Evolutionary conservation across 1,284 basidiomycete genomes (phyloP), one percentile per base, ranked within the genome.

Genomic region (Pholiota adiposa): DNA sequence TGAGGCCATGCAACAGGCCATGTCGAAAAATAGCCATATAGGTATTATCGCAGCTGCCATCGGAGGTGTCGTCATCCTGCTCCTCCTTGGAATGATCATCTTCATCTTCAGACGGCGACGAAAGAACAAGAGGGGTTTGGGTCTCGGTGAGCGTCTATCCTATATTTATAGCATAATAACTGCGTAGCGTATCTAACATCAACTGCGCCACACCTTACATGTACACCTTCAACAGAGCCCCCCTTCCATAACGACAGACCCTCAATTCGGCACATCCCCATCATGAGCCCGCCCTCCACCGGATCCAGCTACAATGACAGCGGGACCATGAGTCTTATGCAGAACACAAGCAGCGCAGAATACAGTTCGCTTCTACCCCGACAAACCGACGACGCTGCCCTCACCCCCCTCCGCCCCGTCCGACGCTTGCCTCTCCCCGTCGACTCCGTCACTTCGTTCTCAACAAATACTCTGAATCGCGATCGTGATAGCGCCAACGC

Each of bases 21-120:
- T 29, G 23, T 44, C 58, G 9, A 51, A 54, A n/a, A 59, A 53
- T 27, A 50, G 18, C 14, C 49, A 49, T 34, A 25, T 46, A 5
- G 58, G 44, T 5, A 34, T 50, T 16, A 43, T 64, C 23, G 50
- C 56, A 11, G 64, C 38, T 4, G 52, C 27, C 8, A 3, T 62
- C 14, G 57, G 53, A 2, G 56, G 60, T n/a, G 21, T 44, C 5
- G 23, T 59, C 1, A 29, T 64, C 6, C 4, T 64, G 6, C 9
- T 62, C 3, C 33, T 66, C 31, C 40, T 56, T 14, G 40, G 48
- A 11, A 43, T 57, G n/a, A 36, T 64, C 0, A 29, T 63, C 7
- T 29, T 60, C 11, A 33, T 54, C 12, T 56, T 53, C 23, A 34
- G 56, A 25, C 51, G 41, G 6, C 53, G 64, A 16, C 43, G 43